These are phyloP conservation scores for Boletus sensibilis DNA, from an alignment of 768 basidiomycete species.

Conservation along the genomic window DNA sequence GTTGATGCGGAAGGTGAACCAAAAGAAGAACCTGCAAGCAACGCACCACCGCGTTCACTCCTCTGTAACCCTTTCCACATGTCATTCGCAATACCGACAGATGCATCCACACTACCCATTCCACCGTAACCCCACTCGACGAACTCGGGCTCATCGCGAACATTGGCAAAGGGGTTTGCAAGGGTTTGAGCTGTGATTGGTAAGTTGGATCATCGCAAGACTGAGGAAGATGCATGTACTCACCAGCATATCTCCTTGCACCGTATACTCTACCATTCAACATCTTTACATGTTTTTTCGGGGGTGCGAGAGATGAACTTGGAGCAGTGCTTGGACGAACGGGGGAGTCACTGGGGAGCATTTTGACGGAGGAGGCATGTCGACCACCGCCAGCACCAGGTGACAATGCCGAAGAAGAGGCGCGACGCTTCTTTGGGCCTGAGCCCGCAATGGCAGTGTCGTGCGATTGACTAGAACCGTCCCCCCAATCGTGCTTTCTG, in stretches of 20 bases:
- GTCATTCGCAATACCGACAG: slow-evolving; percentile 28
- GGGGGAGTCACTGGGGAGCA: neutral
- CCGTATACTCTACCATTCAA: slow-evolving; percentile 89
- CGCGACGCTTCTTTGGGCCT: slow-evolving; percentile 15
- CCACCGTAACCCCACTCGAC: slow-evolving; percentile 93
- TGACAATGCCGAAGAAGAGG: slow-evolving; percentile 21
- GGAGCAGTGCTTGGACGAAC: slow-evolving; percentile 14
- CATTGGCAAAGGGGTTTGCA: slow-evolving; percentile 63
- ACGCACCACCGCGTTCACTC: slow-evolving; percentile 26
- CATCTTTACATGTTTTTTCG: slow-evolving; percentile 53
- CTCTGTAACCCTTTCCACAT: slow-evolving; percentile 30
- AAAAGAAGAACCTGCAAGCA: slow-evolving; percentile 17
- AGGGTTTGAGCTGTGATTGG: slow-evolving; percentile 29
- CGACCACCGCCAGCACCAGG: slow-evolving; percentile 33
- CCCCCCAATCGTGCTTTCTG: slow-evolving; percentile 5
- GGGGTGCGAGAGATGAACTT: neutral
- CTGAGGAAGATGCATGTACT: neutral
- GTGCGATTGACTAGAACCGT: neutral
- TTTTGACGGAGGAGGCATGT: slow-evolving; percentile 17
- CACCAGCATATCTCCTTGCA: slow-evolving; percentile 33
- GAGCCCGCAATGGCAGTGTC: neutral
- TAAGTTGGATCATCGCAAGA: neutral
- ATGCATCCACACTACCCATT: slow-evolving; percentile 58
- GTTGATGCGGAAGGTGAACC: slow-evolving; percentile 4
- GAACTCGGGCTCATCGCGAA: slow-evolving; percentile 70